Evolutionary conservation across 805 yeast species (phyloP).

Genomic region (Hanseniaspora nectarophila): DNA sequence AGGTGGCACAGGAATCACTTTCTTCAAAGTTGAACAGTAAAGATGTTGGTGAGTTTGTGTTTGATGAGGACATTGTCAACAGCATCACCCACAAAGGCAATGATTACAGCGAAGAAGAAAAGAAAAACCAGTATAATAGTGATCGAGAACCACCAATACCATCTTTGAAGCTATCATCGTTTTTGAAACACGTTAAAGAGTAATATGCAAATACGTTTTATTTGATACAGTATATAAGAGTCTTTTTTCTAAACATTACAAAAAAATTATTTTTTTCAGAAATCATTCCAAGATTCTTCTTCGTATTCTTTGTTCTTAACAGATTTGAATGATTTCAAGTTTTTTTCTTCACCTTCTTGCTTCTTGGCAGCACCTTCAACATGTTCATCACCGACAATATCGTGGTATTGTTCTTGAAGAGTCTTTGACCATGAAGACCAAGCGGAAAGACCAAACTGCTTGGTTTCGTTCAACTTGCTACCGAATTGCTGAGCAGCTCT

Average conservation of each 20-base stretch:
- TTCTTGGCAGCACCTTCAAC: constrained; percentile 37
- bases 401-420: constrained; percentile 28
- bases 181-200: neutral
- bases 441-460: constrained; percentile 62
- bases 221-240: no score
- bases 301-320: constrained; percentile 32
- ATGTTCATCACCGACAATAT: constrained; percentile 19
- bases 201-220: neutral
- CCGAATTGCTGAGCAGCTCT: constrained; percentile 97
- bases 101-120: neutral
- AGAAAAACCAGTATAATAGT: neutral
- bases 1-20: neutral
- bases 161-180: neutral
- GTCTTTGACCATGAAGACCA: constrained; percentile 44
- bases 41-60: neutral
- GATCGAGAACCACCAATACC: neutral
- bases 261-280: constrained; percentile 28
- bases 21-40: neutral
- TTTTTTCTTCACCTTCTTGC: constrained; percentile 29
- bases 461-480: constrained; percentile 81
- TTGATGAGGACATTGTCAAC: constrained; percentile 6
- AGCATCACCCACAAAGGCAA: neutral
- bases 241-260: no score
- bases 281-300: constrained; percentile 61
- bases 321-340: constrained; percentile 29